Conservation (phyloP, 176 grass and related monocot species). For the Raddia distichophylla region DNA sequence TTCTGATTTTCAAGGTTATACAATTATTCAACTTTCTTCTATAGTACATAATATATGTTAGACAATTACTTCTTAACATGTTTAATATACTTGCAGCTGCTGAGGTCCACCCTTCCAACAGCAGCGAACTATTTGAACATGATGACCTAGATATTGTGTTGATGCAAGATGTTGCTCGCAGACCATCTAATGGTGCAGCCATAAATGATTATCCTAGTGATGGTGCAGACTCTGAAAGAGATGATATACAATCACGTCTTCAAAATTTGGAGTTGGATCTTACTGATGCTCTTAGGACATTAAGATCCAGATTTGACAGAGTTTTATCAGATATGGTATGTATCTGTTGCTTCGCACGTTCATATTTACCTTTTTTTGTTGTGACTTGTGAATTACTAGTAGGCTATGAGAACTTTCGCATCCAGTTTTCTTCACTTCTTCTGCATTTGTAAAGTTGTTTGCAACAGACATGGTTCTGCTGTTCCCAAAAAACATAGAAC, state of each 20-base stretch:
- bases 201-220: slow-evolving; percentile 44
- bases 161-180: slow-evolving; percentile 32
- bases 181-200: slow-evolving; percentile 43
- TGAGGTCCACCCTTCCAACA: slow-evolving; percentile 56
- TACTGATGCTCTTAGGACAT: slow-evolving; percentile 54
- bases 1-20: slow-evolving; percentile 69
- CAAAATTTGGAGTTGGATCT: slow-evolving; percentile 80
- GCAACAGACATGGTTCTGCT: slow-evolving; percentile 11
- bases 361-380: slow-evolving; percentile 13
- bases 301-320: slow-evolving; percentile 73
- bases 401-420: not conserved
- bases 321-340: slow-evolving; percentile 66
- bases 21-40: slow-evolving; percentile 27
- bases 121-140: slow-evolving; percentile 28
- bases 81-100: slow-evolving; percentile 51
- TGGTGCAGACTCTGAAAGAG: slow-evolving; percentile 45
- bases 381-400: slow-evolving; percentile 26
- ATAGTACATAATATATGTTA: slow-evolving; percentile 21
- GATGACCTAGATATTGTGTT: slow-evolving; percentile 31
- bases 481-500: not conserved
- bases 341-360: slow-evolving; percentile 21
- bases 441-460: slow-evolving; percentile 10
- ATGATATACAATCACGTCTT: slow-evolving; percentile 66
- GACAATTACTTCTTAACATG: slow-evolving; percentile 41
- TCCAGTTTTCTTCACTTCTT: slow-evolving; percentile 31